Evolutionary conservation across 352 stramenopile species (phyloP).

Genomic region (Globisporangium mamillatum): DNA sequence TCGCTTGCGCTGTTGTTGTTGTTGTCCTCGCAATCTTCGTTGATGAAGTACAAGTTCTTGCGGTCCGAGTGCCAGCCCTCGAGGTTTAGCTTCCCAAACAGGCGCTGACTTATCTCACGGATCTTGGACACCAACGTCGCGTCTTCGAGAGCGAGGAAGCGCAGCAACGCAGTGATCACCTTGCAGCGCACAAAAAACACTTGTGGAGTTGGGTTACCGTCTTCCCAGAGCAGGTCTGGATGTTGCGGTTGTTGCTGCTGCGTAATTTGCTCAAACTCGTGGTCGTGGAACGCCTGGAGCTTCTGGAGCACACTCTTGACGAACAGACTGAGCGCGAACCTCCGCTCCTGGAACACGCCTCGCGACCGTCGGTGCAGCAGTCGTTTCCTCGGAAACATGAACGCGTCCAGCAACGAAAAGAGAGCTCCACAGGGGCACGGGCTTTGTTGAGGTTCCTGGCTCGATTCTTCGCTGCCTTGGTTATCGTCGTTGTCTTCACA

Average conservation of each 20-base stretch:
- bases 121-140: slow-evolving; percentile 23
- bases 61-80: slow-evolving; percentile 46
- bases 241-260: slow-evolving; percentile 11
- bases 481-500: slow-evolving; percentile 4
- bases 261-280: slow-evolving; percentile 22
- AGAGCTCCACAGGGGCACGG: slow-evolving; percentile 68
- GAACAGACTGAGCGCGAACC: slow-evolving; percentile 25
- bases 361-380: slow-evolving; percentile 47
- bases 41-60: slow-evolving; percentile 11
- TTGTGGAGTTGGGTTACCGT: background rate
- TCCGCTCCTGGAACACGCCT: slow-evolving; percentile 28
- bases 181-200: slow-evolving; percentile 27
- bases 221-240: background rate
- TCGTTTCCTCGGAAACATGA: slow-evolving; percentile 48
- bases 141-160: slow-evolving; percentile 36
- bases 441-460: slow-evolving; percentile 27
- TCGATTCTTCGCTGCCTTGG: background rate
- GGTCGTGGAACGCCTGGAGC: slow-evolving; percentile 30
- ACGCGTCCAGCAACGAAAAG: slow-evolving; percentile 31
- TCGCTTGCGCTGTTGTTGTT: background rate
- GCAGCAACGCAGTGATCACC: slow-evolving; percentile 31
- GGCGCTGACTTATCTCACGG: slow-evolving; percentile 21
- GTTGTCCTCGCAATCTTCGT: background rate
- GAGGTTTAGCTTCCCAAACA: slow-evolving; percentile 35
- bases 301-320: slow-evolving; percentile 29